Conservation (phyloP, 2,329 filamentous ascomycete species). For the Neopestalotiopsis sp. region DNA sequence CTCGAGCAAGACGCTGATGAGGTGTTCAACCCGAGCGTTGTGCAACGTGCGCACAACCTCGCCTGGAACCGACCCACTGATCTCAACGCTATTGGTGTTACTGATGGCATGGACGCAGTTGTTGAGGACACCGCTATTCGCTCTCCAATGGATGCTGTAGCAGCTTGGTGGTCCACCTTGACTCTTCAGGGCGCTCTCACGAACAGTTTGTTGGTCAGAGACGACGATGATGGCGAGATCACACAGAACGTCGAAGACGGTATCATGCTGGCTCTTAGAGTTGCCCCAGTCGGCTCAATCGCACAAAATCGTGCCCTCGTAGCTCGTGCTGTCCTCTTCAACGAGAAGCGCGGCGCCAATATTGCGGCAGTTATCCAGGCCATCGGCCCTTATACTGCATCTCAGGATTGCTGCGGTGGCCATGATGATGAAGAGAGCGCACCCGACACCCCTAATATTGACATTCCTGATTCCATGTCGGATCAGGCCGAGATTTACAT, state of each 20-base stretch:
- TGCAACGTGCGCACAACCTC: conserved; percentile 87
- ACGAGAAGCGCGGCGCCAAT: conserved; percentile 58
- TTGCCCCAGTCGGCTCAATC: conserved; percentile 79
- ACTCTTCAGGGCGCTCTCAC: conserved; percentile 73
- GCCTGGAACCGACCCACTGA: conserved; percentile 84
- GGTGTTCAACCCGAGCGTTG: conserved; percentile 76
- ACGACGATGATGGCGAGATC: conserved; percentile 48
- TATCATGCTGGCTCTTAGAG: conserved; percentile 71
- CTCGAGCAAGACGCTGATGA: conserved; percentile 82
- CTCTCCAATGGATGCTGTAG: conserved; percentile 86
- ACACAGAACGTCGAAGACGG: conserved; percentile 45
- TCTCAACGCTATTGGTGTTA: conserved; percentile 64
- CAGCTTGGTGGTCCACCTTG: conserved; percentile 87
- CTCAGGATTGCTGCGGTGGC: conserved; percentile 34
- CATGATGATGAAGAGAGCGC: conserved; percentile 18
- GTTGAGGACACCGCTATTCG: conserved; percentile 85
- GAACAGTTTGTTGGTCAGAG: conserved; percentile 61
- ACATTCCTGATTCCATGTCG: conserved; percentile 46
- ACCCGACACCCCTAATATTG: conserved; percentile 48
- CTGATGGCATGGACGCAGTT: conserved; percentile 80
- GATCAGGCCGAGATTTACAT: conserved; percentile 58
- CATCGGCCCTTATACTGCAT: conserved; percentile 48
- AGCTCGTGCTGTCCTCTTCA: conserved; percentile 60
- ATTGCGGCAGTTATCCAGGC: conserved; percentile 62
- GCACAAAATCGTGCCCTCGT: conserved; percentile 67